Evolutionary conservation across 1,284 basidiomycete species (phyloP), one percentile per base, ranked within the genome.

Genomic region (Ceratobasidium sp.): DNA sequence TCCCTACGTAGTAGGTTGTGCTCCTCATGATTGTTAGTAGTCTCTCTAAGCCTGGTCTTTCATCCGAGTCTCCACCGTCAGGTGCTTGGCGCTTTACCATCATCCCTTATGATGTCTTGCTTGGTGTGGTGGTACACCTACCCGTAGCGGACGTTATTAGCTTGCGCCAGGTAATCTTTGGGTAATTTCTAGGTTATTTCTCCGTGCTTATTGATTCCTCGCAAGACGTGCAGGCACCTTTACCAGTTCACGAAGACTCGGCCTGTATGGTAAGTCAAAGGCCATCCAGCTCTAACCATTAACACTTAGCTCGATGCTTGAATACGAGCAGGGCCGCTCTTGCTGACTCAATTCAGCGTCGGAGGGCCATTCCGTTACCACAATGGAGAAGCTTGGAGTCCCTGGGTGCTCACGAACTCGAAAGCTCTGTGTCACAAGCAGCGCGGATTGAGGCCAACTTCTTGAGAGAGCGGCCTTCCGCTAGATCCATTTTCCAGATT

Each of bases 361-460:
- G 71, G 25, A 74, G 71, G 37, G 59, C 71, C 5, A 52, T 74
- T 25, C 71, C 71, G 13, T 43, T 74, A 25, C 71, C 71, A 40
- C 44, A 64, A 17, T 74, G 71, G 71, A 49, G 71, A 29, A 54
- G 59, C 13, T 44, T 74, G 6, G 71, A 74, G 34, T 74, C 71
- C 2, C 44, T 74, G 8, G 22, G 46, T 7, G 59, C 61, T 52
- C 29, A 32, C 11, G 71, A 74, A 46, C 71, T 74, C 9, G 71
- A 74, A 32, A 54, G n/a, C 49, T 61, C 71, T 22, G 61, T 64
- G 46, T 62, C 46, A 1, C 71, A 74, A n/a, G 71, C 59, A 13
- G 71, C 61, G n/a, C 71, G 71, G 32, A 51, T 74, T 8, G 71
- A 74, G 49, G 6, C 59, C 11, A 74, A 74, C 37, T 74, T 74